phyloP scores from a whole-genome alignment of 139 green algal species.

The Spirogloea muscicola region DNA sequence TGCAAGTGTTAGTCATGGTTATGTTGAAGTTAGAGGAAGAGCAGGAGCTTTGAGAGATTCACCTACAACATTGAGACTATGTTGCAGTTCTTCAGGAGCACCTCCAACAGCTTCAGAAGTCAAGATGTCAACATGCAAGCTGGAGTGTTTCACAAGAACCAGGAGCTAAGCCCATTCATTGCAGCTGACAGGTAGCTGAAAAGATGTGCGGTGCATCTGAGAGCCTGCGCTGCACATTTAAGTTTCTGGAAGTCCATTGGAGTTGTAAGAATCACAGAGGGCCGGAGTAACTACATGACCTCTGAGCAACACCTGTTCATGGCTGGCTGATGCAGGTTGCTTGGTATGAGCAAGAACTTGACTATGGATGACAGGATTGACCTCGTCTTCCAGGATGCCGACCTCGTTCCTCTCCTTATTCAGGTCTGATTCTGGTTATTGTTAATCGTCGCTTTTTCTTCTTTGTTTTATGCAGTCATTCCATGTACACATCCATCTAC shows the following conservation, averaged over 20 bases:
- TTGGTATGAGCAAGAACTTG: neutral
- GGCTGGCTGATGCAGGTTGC: neutral
- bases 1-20: too few relatives aligned
- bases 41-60: too few relatives aligned
- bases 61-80: too few relatives aligned
- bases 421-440: slow-evolving; percentile 43
- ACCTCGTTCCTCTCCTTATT: slow-evolving; percentile 84
- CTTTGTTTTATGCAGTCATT: neutral
- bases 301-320: too few relatives aligned
- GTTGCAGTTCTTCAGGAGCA: slow-evolving; percentile 2
- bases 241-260: too few relatives aligned
- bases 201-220: too few relatives aligned
- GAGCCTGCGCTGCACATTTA: too few relatives aligned
- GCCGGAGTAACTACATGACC: too few relatives aligned
- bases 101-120: neutral
- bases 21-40: too few relatives aligned
- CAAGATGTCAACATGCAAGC: neutral
- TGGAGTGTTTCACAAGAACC: slow-evolving; percentile 59
- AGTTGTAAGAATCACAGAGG: too few relatives aligned
- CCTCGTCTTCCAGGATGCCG: slow-evolving; percentile 82
- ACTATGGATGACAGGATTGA: slow-evolving; percentile 63
- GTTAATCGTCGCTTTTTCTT: neutral
- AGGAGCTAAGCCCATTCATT: slow-evolving; percentile 81
- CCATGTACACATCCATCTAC: neutral
- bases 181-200: slow-evolving; percentile 64